A percentile compares a stretch with the other conserved stretches of the same genome.
These are phyloP conservation scores for Stylosanthes scabra DNA, from an alignment of 331 rosid genomes.

Conservation along the genomic window DNA sequence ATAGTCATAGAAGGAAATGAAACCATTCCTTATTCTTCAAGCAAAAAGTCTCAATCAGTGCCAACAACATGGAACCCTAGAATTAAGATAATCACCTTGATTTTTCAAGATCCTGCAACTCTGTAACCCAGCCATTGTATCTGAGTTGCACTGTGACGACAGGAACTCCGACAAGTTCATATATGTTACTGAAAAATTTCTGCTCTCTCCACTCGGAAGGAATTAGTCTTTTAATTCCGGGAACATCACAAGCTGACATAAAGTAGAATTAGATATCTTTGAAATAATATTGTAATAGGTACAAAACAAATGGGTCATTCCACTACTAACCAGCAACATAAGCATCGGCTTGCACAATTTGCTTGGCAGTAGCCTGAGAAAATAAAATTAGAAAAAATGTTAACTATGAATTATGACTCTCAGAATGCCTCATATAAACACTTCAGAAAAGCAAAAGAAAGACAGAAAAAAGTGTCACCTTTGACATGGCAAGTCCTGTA, in stretches of 20 bases:
- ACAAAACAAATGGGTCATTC: conserved; percentile 23
- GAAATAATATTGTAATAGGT: conserved; percentile 20
- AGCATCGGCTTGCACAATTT: conserved; percentile 90
- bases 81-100: conserved; percentile 74
- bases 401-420: conserved; percentile 21
- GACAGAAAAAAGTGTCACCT: conserved; percentile 50
- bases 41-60: conserved; percentile 18
- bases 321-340: conserved; percentile 88
- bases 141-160: conserved; percentile 98
- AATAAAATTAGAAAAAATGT: conserved; percentile 27
- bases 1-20: conserved; percentile 15
- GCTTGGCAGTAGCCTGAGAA: conserved; percentile 81
- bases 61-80: conserved; percentile 16
- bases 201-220: conserved; percentile 87
- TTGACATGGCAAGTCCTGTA: conserved; percentile 82
- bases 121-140: conserved; percentile 98
- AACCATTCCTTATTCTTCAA: background rate
- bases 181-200: conserved; percentile 81
- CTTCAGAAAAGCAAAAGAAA: conserved; percentile 12
- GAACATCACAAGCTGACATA: conserved; percentile 94
- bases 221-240: conserved; percentile 92
- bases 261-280: conserved; percentile 30
- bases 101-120: conserved; percentile 88
- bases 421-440: conserved; percentile 24
- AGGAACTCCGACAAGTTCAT: conserved; percentile 91